These are phyloP conservation scores for Moringa oleifera DNA, from an alignment of 345 rosid species.

Conservation along the genomic window DNA sequence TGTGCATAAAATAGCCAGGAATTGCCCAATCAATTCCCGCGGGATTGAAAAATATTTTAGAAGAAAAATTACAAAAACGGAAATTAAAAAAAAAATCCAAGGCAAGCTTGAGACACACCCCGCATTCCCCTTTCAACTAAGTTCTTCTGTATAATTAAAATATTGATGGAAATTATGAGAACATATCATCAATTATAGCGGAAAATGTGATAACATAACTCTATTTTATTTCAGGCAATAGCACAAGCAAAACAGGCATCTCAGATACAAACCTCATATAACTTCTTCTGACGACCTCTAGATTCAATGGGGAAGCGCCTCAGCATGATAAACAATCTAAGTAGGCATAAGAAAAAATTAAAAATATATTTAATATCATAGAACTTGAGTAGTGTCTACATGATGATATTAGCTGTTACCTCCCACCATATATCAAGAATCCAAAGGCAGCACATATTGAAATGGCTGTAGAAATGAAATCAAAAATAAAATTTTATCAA, in stretches of 20 bases:
- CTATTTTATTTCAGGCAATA: not conserved
- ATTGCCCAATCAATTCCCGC: too few species aligned
- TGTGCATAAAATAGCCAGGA: too few species aligned
- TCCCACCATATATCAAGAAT: conserved; percentile 78
- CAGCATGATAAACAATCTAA: conserved; percentile 71
- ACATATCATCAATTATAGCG: too few species aligned
- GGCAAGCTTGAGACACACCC: too few species aligned
- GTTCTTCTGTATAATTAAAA: too few species aligned
- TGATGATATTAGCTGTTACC: conserved; percentile 28
- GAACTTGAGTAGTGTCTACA: not conserved
- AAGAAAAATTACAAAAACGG: too few species aligned
- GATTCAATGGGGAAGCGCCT: conserved; percentile 86
- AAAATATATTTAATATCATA: not conserved
- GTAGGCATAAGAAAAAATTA: not conserved
- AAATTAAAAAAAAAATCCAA: too few species aligned
- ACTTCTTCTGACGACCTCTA: conserved; percentile 77
- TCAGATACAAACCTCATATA: conserved; percentile 51
- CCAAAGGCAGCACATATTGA: conserved; percentile 67
- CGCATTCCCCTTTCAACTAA: too few species aligned
- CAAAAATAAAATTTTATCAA: not conserved
- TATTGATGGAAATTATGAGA: too few species aligned
- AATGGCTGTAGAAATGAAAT: conserved; percentile 41
- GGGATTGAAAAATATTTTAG: too few species aligned
- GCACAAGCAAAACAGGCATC: not conserved
- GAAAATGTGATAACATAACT: too few species aligned